phyloP scores from a whole-genome alignment of 202 grass and related monocot species.

The Tripidium arundinaceum region DNA sequence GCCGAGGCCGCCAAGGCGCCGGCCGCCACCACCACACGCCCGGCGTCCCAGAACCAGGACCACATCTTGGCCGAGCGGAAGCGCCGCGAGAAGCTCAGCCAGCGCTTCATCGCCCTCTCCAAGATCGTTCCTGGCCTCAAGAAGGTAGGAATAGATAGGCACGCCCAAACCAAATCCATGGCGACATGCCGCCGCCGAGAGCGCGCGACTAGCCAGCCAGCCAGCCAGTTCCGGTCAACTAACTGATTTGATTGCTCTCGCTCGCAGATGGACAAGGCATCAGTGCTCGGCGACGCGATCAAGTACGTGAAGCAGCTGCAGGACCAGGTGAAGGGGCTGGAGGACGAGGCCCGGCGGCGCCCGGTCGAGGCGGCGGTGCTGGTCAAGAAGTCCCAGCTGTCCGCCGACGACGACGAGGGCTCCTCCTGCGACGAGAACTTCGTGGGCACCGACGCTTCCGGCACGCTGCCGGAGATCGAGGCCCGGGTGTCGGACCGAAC shows the following conservation, averaged over 20 bases:
- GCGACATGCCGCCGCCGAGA: neutral
- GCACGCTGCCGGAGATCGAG: constrained; percentile 76
- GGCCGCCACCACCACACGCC: constrained; percentile 17
- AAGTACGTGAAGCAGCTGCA: constrained; percentile 91
- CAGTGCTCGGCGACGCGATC: constrained; percentile 90
- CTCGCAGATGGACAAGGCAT: constrained; percentile 94
- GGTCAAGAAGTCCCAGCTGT: constrained; percentile 73
- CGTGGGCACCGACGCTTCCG: constrained; percentile 18
- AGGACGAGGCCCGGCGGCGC: constrained; percentile 52
- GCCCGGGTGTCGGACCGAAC: constrained; percentile 65
- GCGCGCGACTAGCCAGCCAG: neutral
- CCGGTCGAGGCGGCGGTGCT: constrained; percentile 85
- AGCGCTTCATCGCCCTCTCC: constrained; percentile 96
- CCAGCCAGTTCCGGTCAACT: neutral
- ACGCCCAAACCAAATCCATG: neutral
- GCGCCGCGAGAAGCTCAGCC: constrained; percentile 96
- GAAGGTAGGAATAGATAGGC: constrained; percentile 42
- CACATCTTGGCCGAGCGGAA: constrained; percentile 92
- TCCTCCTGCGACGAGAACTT: constrained; percentile 73
- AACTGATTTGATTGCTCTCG: neutral
- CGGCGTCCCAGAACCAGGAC: constrained; percentile 70
- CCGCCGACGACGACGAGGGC: constrained; percentile 47
- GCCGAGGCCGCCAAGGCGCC: neutral
- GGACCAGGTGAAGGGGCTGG: constrained; percentile 72
- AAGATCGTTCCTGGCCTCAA: constrained; percentile 91